Conservation (phyloP, 129 eudicot species). For the Chrysanthemum makinoi region DNA sequence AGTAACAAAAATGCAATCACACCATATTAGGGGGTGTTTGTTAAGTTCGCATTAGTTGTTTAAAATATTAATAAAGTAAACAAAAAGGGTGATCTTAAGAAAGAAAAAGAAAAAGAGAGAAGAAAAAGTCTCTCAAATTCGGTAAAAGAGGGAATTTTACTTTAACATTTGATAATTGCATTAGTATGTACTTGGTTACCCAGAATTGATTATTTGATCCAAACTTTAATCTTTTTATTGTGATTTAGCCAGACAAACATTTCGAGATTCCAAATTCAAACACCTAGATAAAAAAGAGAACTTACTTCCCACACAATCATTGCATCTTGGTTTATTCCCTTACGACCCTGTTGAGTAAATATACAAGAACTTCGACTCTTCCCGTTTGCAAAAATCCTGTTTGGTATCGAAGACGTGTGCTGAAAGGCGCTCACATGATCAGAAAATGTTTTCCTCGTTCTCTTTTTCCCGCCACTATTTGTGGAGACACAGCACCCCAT, state of each 20-base stretch:
- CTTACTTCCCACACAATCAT: slow-evolving; percentile 99
- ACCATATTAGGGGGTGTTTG: no score
- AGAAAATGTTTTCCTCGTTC: slow-evolving; percentile 63
- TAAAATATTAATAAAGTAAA: no score
- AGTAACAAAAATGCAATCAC: background rate
- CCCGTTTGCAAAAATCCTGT: slow-evolving; percentile 72
- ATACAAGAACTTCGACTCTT: slow-evolving; percentile 77
- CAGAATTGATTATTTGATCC: background rate
- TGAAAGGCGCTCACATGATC: slow-evolving; percentile 57
- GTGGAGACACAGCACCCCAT: slow-evolving; percentile 95
- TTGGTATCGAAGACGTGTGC: slow-evolving; percentile 68
- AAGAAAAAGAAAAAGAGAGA: no score
- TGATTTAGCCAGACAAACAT: background rate
- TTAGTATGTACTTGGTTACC: no score
- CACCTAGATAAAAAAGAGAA: background rate
- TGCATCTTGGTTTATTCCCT: slow-evolving; percentile 98
- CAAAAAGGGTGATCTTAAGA: no score
- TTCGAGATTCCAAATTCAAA: background rate
- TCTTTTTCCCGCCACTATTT: slow-evolving; percentile 52
- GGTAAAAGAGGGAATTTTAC: no score
- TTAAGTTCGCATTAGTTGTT: no score
- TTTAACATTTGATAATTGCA: no score
- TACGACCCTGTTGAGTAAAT: slow-evolving; percentile 94
- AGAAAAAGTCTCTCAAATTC: no score
- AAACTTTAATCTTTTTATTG: background rate